phyloP scores from a whole-genome alignment of 805 yeast species.

The Pichia californica region DNA sequence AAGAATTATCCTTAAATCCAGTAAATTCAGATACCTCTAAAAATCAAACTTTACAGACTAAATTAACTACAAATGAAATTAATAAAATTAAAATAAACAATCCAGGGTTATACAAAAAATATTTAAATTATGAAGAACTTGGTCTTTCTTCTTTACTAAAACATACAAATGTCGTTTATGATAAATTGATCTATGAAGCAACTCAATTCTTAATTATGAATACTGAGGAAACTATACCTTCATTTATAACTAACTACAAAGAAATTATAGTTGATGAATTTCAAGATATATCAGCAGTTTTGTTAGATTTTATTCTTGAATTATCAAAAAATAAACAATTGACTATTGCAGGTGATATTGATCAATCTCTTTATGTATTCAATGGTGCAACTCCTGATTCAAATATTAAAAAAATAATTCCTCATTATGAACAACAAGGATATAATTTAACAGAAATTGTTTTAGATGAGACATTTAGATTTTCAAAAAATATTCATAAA shows the following conservation, averaged over 20 bases:
- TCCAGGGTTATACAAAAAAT: slow-evolving; percentile 1
- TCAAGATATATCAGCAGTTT: slow-evolving; percentile 57
- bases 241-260: neutral
- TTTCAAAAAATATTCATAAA: slow-evolving; percentile 49
- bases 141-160: neutral
- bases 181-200: slow-evolving; percentile 13
- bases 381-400: slow-evolving; percentile 39
- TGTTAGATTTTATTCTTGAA: slow-evolving; percentile 39
- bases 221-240: neutral
- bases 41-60: neutral
- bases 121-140: neutral
- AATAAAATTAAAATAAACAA: neutral
- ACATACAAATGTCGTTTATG: slow-evolving; percentile 5
- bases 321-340: slow-evolving; percentile 42
- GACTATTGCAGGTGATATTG: slow-evolving; percentile 64
- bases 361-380: slow-evolving; percentile 66
- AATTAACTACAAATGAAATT: neutral
- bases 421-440: slow-evolving; percentile 14
- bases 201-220: neutral
- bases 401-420: slow-evolving; percentile 19
- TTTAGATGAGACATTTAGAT: slow-evolving; percentile 51
- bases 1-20: neutral
- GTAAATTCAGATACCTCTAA: too few species aligned
- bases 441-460: slow-evolving; percentile 23
- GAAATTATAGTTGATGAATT: slow-evolving; percentile 57